phyloP scores from a whole-genome alignment of 768 basidiomycete species.

The Trametopsis cervina region DNA sequence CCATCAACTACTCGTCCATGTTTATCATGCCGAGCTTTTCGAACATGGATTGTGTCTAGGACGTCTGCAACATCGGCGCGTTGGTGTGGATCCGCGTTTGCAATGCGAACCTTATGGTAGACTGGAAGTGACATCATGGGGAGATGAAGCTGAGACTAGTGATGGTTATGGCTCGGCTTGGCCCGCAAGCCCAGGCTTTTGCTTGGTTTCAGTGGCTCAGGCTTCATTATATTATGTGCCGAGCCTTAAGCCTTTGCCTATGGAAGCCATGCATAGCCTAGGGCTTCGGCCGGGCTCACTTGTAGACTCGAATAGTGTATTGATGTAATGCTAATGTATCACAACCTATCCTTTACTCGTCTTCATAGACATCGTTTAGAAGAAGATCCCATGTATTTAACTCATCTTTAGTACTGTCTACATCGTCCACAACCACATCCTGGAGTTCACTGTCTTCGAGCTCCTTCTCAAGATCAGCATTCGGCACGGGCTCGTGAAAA shows the following conservation, averaged over 20 bases:
- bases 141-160: too few relatives aligned
- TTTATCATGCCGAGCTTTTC: too few relatives aligned
- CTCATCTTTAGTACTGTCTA: not conserved
- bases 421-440: not conserved
- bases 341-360: not conserved
- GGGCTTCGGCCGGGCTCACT: not conserved
- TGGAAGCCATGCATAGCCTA: not conserved
- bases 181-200: slow-evolving; percentile 20
- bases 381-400: not conserved
- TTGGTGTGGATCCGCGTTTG: too few relatives aligned
- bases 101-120: too few relatives aligned
- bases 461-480: not conserved
- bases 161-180: slow-evolving; percentile 19
- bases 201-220: slow-evolving; percentile 8
- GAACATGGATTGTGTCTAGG: too few relatives aligned
- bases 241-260: slow-evolving; percentile 8
- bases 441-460: not conserved
- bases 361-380: not conserved
- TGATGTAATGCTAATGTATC: not conserved
- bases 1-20: too few relatives aligned
- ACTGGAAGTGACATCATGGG: too few relatives aligned
- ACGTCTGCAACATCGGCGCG: too few relatives aligned
- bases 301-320: not conserved
- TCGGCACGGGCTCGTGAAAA: slow-evolving; percentile 1
- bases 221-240: slow-evolving; percentile 8